A percentile compares a stretch with the other conserved stretches of the same genome.
phyloP scores from a whole-genome alignment of 179 eudicot genomes.

The Beta corolliflora region DNA sequence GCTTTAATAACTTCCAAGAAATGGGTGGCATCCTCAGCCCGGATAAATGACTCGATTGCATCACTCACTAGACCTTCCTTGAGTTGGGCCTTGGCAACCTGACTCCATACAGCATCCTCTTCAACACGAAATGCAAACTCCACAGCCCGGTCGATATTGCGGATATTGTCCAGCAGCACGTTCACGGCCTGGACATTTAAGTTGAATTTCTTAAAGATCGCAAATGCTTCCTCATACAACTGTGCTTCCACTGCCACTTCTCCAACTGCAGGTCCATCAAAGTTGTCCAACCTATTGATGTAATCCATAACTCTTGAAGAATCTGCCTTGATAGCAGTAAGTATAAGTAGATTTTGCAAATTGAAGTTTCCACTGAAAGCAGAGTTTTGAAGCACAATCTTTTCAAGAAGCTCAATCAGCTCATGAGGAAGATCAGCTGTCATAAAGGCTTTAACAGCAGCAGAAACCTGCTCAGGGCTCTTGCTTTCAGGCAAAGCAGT shows the following conservation, averaged over 20 bases:
- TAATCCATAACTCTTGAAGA: constrained; percentile 57
- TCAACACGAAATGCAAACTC: constrained; percentile 60
- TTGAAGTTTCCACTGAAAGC: constrained; percentile 59
- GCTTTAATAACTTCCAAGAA: constrained; percentile 56
- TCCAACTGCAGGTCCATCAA: constrained; percentile 60
- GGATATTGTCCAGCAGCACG: constrained; percentile 50
- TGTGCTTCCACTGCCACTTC: constrained; percentile 56
- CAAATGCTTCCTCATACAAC: constrained; percentile 54
- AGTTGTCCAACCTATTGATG: constrained; percentile 53
- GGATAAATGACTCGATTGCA: constrained; percentile 59
- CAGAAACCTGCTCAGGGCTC: constrained; percentile 63
- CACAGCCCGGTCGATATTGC: constrained; percentile 49
- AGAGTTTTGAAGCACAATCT: constrained; percentile 57
- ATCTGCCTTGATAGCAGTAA: constrained; percentile 58
- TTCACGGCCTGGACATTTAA: constrained; percentile 56
- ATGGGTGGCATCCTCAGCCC: constrained; percentile 54
- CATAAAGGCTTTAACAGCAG: constrained; percentile 62
- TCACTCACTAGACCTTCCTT: constrained; percentile 53
- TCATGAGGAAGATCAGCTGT: constrained; percentile 63
- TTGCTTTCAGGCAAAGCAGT: constrained; percentile 63
- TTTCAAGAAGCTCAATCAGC: constrained; percentile 57
- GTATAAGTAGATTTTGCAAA: constrained; percentile 52
- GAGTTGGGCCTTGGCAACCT: constrained; percentile 58
- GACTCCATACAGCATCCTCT: constrained; percentile 60
- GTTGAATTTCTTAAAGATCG: constrained; percentile 55